Evolutionary conservation across 805 yeast genomes (phyloP).

Genomic region (Candida maris): DNA sequence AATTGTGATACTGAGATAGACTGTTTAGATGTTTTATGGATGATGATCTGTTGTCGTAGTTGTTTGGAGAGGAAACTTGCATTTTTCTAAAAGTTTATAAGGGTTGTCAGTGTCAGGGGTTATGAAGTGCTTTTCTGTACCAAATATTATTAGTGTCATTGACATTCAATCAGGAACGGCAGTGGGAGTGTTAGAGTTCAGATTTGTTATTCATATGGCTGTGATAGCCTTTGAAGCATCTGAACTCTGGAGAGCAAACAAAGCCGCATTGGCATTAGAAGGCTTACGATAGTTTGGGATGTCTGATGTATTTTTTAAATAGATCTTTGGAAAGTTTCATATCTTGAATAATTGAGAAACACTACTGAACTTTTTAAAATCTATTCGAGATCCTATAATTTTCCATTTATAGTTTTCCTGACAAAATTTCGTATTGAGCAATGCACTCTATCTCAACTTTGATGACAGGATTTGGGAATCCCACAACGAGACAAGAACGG

Average conservation of each 20-base stretch:
- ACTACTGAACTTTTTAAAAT: too few relatives aligned
- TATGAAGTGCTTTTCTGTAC: slow-evolving; percentile 19
- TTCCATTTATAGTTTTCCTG: slow-evolving; percentile 21
- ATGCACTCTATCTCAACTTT: slow-evolving; percentile 52
- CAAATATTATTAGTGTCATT: slow-evolving; percentile 23
- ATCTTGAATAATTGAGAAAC: too few relatives aligned
- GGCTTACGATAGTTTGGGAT: slow-evolving; percentile 27
- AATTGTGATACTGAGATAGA: too few relatives aligned
- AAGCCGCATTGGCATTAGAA: slow-evolving; percentile 32
- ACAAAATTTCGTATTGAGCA: slow-evolving; percentile 16
- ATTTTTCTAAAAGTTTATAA: too few relatives aligned
- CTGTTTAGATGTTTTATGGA: too few relatives aligned
- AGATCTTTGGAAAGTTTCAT: too few relatives aligned
- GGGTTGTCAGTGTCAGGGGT: too few relatives aligned
- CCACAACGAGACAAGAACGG: slow-evolving; percentile 49
- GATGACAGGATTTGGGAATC: slow-evolving; percentile 45
- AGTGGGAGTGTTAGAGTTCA: slow-evolving; percentile 27
- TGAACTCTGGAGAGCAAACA: slow-evolving; percentile 27
- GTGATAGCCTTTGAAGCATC: slow-evolving; percentile 28
- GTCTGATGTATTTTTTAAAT: too few relatives aligned
- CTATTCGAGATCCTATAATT: background rate
- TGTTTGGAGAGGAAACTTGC: too few relatives aligned
- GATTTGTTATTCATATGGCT: slow-evolving; percentile 24
- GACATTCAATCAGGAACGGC: slow-evolving; percentile 26
- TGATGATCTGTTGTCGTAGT: too few relatives aligned